A percentile compares a stretch with the other conserved stretches of the same genome.
Conservation (phyloP, 192 early-diverging fungal species). For the Cladochytrium replicatum region DNA sequence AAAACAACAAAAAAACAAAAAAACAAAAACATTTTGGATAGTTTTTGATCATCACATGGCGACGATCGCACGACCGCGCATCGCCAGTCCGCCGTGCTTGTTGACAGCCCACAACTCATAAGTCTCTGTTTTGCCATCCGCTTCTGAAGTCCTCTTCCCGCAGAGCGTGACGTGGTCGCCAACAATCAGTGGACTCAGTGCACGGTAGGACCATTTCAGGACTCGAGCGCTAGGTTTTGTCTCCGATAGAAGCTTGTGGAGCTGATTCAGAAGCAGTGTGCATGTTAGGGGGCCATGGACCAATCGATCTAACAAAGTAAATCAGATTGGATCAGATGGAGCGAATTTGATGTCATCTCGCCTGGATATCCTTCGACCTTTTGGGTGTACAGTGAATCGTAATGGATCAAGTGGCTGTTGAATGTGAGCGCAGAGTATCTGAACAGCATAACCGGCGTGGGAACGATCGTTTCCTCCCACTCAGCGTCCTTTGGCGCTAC, state of each 20-base stretch:
- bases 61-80: conserved; percentile 53
- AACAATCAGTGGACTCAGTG: conserved; percentile 56
- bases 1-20: too few relatives aligned
- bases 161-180: conserved; percentile 44
- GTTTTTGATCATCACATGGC: too few relatives aligned
- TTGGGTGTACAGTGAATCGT: conserved; percentile 61
- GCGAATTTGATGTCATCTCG: conserved; percentile 5
- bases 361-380: conserved; percentile 58
- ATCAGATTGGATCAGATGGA: background rate
- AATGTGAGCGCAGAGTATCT: conserved; percentile 83
- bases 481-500: conserved; percentile 39
- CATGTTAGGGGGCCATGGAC: conserved; percentile 75
- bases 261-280: conserved; percentile 60
- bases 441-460: conserved; percentile 66
- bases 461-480: conserved; percentile 42
- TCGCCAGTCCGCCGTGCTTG: conserved; percentile 52
- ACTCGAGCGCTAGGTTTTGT: conserved; percentile 33
- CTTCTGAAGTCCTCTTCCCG: conserved; percentile 27
- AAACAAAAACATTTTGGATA: too few relatives aligned
- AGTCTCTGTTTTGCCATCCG: conserved; percentile 14
- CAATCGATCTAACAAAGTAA: conserved; percentile 35
- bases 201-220: conserved; percentile 67
- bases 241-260: conserved; percentile 32
- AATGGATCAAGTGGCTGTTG: conserved; percentile 86
- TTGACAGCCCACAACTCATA: conserved; percentile 67